Evolutionary conservation across 495 filamentous ascomycete genomes (phyloP).

Genomic region (Penicillium cataractarum): DNA sequence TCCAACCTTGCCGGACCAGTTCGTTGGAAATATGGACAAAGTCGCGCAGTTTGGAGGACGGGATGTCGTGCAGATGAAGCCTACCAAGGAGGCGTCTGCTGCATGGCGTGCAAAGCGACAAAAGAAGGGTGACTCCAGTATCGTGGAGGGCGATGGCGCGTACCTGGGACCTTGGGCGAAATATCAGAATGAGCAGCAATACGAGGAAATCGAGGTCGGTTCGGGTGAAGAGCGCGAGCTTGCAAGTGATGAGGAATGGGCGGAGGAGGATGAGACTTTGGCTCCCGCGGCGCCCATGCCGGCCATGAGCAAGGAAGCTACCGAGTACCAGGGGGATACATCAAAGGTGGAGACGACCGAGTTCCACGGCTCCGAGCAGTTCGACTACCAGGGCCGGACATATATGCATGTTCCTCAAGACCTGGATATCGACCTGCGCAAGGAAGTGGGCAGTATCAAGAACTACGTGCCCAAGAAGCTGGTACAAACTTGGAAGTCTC

Average conservation of each 20-base stretch:
- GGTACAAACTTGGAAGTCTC: conserved; percentile 85
- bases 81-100: conserved; percentile 68
- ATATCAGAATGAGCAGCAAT: conserved; percentile 66
- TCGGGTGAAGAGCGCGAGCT: conserved; percentile 58
- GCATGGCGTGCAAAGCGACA: conserved; percentile 72
- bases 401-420: conserved; percentile 89
- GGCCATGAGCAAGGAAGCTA: conserved; percentile 59
- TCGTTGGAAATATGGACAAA: conserved; percentile 57
- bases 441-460: conserved; percentile 75
- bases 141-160: conserved; percentile 82
- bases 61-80: conserved; percentile 61
- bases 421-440: conserved; percentile 83
- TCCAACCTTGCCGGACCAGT: conserved; percentile 52
- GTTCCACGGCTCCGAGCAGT: conserved; percentile 80
- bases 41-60: conserved; percentile 55
- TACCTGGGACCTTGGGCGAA: conserved; percentile 95
- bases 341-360: conserved; percentile 74
- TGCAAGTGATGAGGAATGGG: conserved; percentile 80
- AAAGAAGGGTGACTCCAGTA: conserved; percentile 76
- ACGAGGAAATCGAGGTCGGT: conserved; percentile 62
- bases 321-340: conserved; percentile 59
- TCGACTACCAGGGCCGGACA: conserved; percentile 90
- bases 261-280: conserved; percentile 53
- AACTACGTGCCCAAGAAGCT: conserved; percentile 95
- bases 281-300: conserved; percentile 51